Evolutionary conservation across 2,329 filamentous ascomycete species (phyloP).

Genomic region (Oidium heveae): DNA sequence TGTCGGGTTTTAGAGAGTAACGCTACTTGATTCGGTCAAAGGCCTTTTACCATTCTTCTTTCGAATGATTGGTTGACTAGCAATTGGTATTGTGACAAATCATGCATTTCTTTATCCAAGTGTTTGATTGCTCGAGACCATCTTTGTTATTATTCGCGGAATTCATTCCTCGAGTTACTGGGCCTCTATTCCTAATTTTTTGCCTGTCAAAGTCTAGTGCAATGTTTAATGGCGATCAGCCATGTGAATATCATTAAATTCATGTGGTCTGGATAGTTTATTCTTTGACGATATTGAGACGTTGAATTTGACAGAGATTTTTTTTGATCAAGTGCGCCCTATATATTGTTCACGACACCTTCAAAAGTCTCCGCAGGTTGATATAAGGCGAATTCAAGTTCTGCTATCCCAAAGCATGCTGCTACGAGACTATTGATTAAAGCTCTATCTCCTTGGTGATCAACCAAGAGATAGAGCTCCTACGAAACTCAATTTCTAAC

Average conservation of each 20-base stretch:
- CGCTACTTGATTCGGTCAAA: neutral
- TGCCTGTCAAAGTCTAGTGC: neutral
- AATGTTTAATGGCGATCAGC: neutral
- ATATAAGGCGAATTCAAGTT: neutral
- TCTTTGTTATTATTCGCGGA: neutral
- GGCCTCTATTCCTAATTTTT: neutral
- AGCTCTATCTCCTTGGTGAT: neutral
- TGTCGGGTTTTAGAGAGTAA: neutral
- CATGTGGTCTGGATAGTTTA: neutral
- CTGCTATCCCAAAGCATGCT: neutral
- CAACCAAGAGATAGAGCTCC: neutral
- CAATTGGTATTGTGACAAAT: neutral
- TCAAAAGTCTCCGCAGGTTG: neutral
- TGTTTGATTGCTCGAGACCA: neutral
- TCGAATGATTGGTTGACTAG: neutral
- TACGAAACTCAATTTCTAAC: neutral
- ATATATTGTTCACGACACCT: neutral
- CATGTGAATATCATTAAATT: neutral
- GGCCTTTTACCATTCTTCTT: neutral
- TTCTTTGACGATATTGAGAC: neutral
- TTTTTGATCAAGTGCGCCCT: neutral
- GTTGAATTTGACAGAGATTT: neutral
- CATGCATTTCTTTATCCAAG: neutral
- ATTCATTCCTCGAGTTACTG: neutral
- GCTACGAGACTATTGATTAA: neutral